Base-by-base conservation (phyloP, 345 rosid species). In the Lepidium didymum region DNA sequence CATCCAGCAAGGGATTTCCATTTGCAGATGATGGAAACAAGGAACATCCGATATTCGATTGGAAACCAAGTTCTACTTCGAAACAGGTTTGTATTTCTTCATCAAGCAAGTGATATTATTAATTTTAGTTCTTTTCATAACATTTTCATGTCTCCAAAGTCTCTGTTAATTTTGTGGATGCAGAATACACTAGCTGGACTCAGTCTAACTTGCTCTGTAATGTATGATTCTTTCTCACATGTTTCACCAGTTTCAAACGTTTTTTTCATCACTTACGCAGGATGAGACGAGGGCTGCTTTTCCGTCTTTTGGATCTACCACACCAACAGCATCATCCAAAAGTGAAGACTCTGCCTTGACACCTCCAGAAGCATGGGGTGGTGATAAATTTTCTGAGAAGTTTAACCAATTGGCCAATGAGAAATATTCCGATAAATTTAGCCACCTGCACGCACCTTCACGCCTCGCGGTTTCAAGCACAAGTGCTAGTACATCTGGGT, bases 321-420 rank as follows among this genome's bases (percentile, higher is more conserved):
- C 96, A 21, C 78, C 78, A 53, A n/a, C 86, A 56, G 81, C 87
- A 70, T 76, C 97, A 69, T 77, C 87, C 64, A 87, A 82, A 78
- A 85, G 74, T 67, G 97, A 86, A 74, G 87, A 89, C 40, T 62
- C 91, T 57, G 83, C 96, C 40, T 79, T 85, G 72, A 89, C 96
- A 61, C 97, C 97, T 78, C 97, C 99, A 56, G 96, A 95, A 80
- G 96, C 99, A 67, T 95, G 99, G 97, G 99, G 97, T 53, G 97
- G 96, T 61, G 96, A 91, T 77, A 90, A 78, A 80, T 63, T 90
- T 75, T 76, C 91, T 55, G 89, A 88, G n/a, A 91, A 84, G 77
- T 73, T 78, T 69, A 49, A 82, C 70, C 81, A 76, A 62, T 35
- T 74, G 27, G 73, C 68, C 62, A 95, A 86, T 63, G 95, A 93